phyloP scores from a whole-genome alignment of 805 yeast species.

The Torulaspora gathmanii region DNA sequence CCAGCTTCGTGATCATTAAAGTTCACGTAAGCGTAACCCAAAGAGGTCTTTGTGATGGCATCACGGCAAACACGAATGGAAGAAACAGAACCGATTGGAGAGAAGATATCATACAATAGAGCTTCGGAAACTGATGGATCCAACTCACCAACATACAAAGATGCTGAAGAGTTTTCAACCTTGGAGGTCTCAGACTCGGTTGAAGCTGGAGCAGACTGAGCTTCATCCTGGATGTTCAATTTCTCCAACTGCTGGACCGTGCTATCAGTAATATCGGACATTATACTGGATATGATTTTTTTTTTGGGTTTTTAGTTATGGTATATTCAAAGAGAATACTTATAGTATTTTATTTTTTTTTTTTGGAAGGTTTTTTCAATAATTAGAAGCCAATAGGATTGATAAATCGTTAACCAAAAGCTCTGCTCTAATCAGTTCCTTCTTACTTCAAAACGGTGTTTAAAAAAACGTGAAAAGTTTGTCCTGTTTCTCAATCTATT shows the following conservation, averaged over 20 bases:
- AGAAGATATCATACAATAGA: conserved; percentile 86
- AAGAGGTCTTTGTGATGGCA: conserved; percentile 91
- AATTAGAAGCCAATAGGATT: conserved; percentile 21
- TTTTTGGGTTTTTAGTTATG: conserved; percentile 17
- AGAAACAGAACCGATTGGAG: conserved; percentile 90
- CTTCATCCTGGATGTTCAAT: conserved; percentile 33
- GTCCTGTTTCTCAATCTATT: conserved; percentile 13
- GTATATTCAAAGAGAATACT: conserved; percentile 6
- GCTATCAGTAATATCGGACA: conserved; percentile 39
- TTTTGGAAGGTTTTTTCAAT: conserved; percentile 18
- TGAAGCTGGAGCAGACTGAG: conserved; percentile 34
- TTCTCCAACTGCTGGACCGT: conserved; percentile 37
- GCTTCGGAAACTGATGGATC: conserved; percentile 93
- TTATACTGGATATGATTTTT: conserved; percentile 20
- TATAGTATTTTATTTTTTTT: conserved; percentile 12
- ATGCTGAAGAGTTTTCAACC: conserved; percentile 62
- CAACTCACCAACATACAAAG: conserved; percentile 96
- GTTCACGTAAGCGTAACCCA: conserved; percentile 98
- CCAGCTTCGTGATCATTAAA: conserved; percentile 86
- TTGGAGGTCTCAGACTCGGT: conserved; percentile 29
- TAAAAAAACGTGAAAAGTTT: conserved; percentile 17
- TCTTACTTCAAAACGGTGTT: conserved; percentile 16
- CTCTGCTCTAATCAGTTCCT: conserved; percentile 13
- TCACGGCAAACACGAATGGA: conserved; percentile 99
- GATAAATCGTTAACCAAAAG: conserved; percentile 11